phyloP scores from a whole-genome alignment of 148 eudicot genomes.

The Cornus suecica region DNA sequence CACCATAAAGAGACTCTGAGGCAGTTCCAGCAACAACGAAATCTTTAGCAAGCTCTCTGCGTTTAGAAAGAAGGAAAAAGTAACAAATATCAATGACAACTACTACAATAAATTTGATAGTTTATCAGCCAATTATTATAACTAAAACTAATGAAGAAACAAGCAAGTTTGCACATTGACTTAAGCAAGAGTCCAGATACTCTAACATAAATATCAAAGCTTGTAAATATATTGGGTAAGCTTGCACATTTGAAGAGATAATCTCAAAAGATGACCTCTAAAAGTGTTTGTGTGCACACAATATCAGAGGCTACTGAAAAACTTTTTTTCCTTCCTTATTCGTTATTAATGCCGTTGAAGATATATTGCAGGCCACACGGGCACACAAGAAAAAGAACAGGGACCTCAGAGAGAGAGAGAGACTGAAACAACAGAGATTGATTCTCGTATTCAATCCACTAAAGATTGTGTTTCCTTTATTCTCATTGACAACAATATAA shows the following conservation, averaged over 20 bases:
- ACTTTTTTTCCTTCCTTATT: no score
- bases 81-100: background rate
- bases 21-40: constrained; percentile 97
- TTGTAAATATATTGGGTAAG: background rate
- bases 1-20: constrained; percentile 94
- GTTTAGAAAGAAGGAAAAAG: background rate
- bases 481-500: no score
- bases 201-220: background rate
- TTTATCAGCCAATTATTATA: constrained; percentile 3
- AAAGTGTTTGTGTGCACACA: background rate
- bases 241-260: background rate
- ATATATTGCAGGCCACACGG: background rate
- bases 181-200: background rate
- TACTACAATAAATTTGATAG: background rate
- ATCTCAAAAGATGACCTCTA: background rate
- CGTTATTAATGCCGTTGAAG: background rate
- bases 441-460: no score
- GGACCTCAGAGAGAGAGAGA: no score
- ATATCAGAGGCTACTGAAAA: background rate
- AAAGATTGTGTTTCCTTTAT: no score
- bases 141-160: background rate
- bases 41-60: constrained; percentile 96
- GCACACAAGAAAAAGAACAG: no score
- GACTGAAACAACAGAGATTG: no score
- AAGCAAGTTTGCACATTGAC: background rate